A percentile compares a stretch with the other conserved stretches of the same genome.
phyloP scores from a whole-genome alignment of 352 stramenopile genomes.

The Globisporangium nodosum region DNA sequence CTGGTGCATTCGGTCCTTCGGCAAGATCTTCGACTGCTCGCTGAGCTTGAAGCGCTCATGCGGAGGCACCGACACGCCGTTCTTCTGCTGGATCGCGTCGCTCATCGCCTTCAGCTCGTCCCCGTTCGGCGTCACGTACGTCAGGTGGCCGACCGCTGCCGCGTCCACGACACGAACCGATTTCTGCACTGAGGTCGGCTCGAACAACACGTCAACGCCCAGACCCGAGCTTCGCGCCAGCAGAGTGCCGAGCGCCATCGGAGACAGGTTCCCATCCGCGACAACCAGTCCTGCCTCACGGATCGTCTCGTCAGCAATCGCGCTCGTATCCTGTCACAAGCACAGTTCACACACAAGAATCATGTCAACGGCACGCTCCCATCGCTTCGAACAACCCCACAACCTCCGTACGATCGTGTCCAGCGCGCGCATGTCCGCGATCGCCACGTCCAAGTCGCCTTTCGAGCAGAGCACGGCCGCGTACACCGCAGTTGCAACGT shows the following conservation, averaged over 20 bases:
- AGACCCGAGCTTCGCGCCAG: constrained; percentile 36
- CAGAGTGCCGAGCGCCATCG: constrained; percentile 32
- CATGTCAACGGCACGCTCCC: background rate
- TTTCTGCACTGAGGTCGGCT: constrained; percentile 85
- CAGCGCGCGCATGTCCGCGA: constrained; percentile 85
- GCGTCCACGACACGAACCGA: constrained; percentile 55
- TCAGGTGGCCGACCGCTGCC: constrained; percentile 35
- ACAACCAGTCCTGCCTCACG: constrained; percentile 53
- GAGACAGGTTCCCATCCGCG: constrained; percentile 72
- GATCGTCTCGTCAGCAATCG: constrained; percentile 42
- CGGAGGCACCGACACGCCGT: constrained; percentile 10
- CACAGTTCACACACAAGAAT: too few relatives aligned
- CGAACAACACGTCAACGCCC: constrained; percentile 64
- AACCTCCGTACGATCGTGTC: constrained; percentile 56
- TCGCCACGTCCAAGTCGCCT: constrained; percentile 78
- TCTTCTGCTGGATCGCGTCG: constrained; percentile 38
- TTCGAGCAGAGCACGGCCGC: constrained; percentile 66
- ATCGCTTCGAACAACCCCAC: background rate
- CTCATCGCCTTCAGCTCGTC: constrained; percentile 74
- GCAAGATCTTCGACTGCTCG: constrained; percentile 36
- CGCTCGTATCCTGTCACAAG: constrained; percentile 28
- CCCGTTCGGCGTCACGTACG: constrained; percentile 74
- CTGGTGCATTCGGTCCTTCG: constrained; percentile 35
- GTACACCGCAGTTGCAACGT: constrained; percentile 78
- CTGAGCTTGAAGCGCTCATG: constrained; percentile 52